phyloP scores from a whole-genome alignment of 441 rosid genomes.

The Croton laevigatus region DNA sequence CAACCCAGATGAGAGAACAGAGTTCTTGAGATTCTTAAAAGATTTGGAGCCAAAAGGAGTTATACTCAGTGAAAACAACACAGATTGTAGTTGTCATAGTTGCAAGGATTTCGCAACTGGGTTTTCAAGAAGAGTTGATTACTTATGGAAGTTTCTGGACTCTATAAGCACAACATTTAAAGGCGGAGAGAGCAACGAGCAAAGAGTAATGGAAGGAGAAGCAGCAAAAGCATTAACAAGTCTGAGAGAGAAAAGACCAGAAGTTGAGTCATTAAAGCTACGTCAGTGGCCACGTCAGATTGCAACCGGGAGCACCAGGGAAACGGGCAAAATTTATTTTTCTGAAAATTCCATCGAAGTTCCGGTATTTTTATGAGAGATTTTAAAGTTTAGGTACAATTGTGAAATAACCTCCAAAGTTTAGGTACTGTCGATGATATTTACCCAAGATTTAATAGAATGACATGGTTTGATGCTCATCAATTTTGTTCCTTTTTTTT shows the following conservation, averaged over 20 bases:
- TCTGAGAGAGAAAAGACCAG: slow-evolving; percentile 44
- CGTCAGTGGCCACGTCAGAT: too few species aligned
- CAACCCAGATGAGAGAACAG: slow-evolving; percentile 49
- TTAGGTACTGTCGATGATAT: too few species aligned
- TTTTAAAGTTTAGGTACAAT: too few species aligned
- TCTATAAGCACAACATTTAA: slow-evolving; percentile 79
- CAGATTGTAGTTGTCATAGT: slow-evolving; percentile 48
- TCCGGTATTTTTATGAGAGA: too few species aligned
- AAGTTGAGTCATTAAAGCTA: too few species aligned
- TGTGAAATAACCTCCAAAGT: too few species aligned
- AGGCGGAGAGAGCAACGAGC: slow-evolving; percentile 69
- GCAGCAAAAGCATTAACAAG: slow-evolving; percentile 67
- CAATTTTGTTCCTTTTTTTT: too few species aligned
- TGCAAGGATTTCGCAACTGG: slow-evolving; percentile 61
- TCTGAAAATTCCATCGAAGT: too few species aligned
- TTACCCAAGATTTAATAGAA: too few species aligned
- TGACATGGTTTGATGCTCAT: too few species aligned
- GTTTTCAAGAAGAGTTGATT: slow-evolving; percentile 62
- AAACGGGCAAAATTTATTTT: too few species aligned
- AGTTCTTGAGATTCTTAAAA: slow-evolving; percentile 46
- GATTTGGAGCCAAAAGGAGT: slow-evolving; percentile 57
- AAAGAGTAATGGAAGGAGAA: slow-evolving; percentile 84
- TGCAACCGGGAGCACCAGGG: too few species aligned
- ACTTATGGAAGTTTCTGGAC: slow-evolving; percentile 78
- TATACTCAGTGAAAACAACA: slow-evolving; percentile 64